Conservation (phyloP, 352 stramenopile genomes). For the Peronospora farinosa region DNA sequence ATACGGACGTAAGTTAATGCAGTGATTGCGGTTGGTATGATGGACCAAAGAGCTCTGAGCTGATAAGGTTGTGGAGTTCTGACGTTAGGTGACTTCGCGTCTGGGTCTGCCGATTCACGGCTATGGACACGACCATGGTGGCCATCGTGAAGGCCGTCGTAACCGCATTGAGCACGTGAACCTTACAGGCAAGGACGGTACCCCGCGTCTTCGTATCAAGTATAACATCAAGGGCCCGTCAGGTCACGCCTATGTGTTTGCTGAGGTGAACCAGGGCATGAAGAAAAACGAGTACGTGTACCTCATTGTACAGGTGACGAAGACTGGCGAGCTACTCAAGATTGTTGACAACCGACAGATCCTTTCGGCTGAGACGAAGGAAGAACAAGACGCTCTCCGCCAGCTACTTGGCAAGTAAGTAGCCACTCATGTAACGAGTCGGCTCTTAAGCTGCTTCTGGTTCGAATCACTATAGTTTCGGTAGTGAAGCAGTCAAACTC, state of each 20-base stretch:
- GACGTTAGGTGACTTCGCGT: slow-evolving; percentile 55
- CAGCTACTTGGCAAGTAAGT: slow-evolving; percentile 62
- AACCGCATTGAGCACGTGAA: slow-evolving; percentile 95
- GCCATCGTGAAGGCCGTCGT: slow-evolving; percentile 88
- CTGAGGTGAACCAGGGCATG: slow-evolving; percentile 89
- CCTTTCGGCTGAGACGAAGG: slow-evolving; percentile 59
- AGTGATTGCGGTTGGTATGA: slow-evolving; percentile 1
- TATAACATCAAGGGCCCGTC: slow-evolving; percentile 93
- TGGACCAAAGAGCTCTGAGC: not conserved
- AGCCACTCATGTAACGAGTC: slow-evolving; percentile 10
- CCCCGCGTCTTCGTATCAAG: slow-evolving; percentile 80
- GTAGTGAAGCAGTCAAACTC: slow-evolving; percentile 9
- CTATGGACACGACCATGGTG: slow-evolving; percentile 91
- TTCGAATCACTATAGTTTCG: slow-evolving; percentile 11
- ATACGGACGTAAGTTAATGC: slow-evolving; percentile 44
- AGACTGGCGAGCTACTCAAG: slow-evolving; percentile 86
- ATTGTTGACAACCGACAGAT: slow-evolving; percentile 91
- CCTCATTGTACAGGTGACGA: slow-evolving; percentile 91
- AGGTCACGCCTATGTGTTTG: slow-evolving; percentile 87
- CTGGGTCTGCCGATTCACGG: slow-evolving; percentile 88
- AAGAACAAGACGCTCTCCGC: slow-evolving; percentile 72
- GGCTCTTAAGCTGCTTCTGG: slow-evolving; percentile 10
- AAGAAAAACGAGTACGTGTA: slow-evolving; percentile 93
- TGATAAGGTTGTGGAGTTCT: slow-evolving; percentile 11
- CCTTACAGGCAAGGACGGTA: slow-evolving; percentile 85